Evolutionary conservation across 164 flowering plant species (phyloP).

Genomic region (Umbilicus rupestris): DNA sequence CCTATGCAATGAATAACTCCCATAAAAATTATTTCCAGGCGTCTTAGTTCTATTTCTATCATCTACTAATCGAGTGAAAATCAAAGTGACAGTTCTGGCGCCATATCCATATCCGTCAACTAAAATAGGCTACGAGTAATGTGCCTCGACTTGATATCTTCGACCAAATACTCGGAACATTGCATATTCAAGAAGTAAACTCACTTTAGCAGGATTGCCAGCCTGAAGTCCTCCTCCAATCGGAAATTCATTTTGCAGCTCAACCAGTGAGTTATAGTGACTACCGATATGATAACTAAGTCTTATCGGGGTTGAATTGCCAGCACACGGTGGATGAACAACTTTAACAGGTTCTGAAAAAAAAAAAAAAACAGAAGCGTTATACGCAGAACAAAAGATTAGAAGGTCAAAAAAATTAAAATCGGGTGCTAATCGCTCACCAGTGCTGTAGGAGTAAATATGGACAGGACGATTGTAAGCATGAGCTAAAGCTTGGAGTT

Average conservation of each 20-base stretch:
- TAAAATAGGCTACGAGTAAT: too few relatives aligned
- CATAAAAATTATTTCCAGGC: background rate
- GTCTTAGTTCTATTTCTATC: background rate
- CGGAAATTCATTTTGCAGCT: background rate
- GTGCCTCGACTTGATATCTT: too few relatives aligned
- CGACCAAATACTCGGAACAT: background rate
- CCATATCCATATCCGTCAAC: too few relatives aligned
- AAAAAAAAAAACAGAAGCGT: background rate
- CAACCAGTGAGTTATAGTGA: slow-evolving; percentile 3
- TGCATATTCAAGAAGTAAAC: background rate
- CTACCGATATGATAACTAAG: background rate
- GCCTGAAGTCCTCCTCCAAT: background rate
- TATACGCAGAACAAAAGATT: background rate
- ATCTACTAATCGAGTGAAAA: too few relatives aligned
- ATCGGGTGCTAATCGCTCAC: background rate
- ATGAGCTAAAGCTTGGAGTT: background rate
- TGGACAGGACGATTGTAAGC: background rate
- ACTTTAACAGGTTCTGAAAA: background rate
- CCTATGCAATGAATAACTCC: background rate
- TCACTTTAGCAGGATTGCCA: background rate
- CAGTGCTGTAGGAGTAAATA: background rate
- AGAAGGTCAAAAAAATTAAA: background rate
- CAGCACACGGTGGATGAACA: background rate
- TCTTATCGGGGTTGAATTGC: background rate
- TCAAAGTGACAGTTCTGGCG: too few relatives aligned